phyloP scores from a whole-genome alignment of 805 yeast genomes.

The Saturnispora galanensis region DNA sequence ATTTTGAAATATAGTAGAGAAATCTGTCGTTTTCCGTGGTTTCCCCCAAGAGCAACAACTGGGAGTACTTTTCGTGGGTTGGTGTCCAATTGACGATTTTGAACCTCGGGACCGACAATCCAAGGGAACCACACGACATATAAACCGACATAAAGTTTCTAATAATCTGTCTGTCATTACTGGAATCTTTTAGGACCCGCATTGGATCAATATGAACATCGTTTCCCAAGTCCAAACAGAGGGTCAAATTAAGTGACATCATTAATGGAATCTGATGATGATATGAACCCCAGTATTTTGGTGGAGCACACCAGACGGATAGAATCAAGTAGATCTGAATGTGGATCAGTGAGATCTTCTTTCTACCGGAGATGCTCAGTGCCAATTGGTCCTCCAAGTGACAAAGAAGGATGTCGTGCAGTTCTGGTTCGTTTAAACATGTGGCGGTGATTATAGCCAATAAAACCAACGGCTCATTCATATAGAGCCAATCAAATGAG shows the following conservation, averaged over 20 bases:
- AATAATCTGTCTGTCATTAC: slow-evolving; percentile 29
- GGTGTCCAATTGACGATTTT: slow-evolving; percentile 40
- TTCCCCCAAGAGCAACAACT: slow-evolving; percentile 28
- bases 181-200: slow-evolving; percentile 20
- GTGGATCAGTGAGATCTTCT: slow-evolving; percentile 33
- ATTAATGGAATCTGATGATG: slow-evolving; percentile 41
- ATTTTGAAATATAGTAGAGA: slow-evolving; percentile 34
- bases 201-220: slow-evolving; percentile 23
- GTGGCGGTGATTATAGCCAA: slow-evolving; percentile 38
- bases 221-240: slow-evolving; percentile 41
- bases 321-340: slow-evolving; percentile 36
- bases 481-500: slow-evolving; percentile 32
- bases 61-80: slow-evolving; percentile 32
- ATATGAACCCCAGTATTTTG: slow-evolving; percentile 41
- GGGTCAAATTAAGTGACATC: slow-evolving; percentile 34
- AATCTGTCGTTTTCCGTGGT: slow-evolving; percentile 32
- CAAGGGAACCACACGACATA: slow-evolving; percentile 41
- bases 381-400: slow-evolving; percentile 38
- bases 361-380: slow-evolving; percentile 33
- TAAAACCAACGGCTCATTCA: slow-evolving; percentile 35
- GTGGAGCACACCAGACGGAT: slow-evolving; percentile 46
- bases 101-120: slow-evolving; percentile 41
- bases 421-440: slow-evolving; percentile 34
- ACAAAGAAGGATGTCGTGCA: slow-evolving; percentile 33
- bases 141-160: slow-evolving; percentile 40